Base-by-base conservation (phyloP, 1,139 yeast species). In the Lodderomyces metapsilosis region DNA sequence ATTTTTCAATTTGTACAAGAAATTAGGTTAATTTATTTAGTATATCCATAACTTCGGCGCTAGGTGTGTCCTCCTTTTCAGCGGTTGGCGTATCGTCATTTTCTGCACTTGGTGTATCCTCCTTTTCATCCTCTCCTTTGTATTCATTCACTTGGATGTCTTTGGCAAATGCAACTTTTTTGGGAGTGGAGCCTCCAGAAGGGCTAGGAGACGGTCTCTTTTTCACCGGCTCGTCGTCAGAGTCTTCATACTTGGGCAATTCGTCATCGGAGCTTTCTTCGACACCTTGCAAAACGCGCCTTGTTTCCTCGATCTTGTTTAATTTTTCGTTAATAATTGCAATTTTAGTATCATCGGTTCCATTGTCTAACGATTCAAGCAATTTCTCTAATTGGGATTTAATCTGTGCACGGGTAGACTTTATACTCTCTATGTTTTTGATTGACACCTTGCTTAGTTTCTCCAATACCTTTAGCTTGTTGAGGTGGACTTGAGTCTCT, bases 401-500 rank as follows among this genome's bases (percentile, higher is more conserved):
- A 16, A 80, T 62, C 36, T 68, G 69, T 10, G 50, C 45, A 45
- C 82, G 65, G 4, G 71, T 58, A 7, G 56, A 56, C 42, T 71
- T 61, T n/a, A 71, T 58, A 21, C 66, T 71, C 12, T 64, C 61
- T 30, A 76, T 59, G 44, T 62, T 68, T 15, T 58, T 52, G 10
- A 57, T 56, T 10, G 77, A 63, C 16, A 62, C 59, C 12, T 62
- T 58, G 39, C 78, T 67, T 31, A 74, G 57, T 42, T 67, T 64
- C 46, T 74, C 79, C 47, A 75, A 62, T 37, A 66, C 55, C 43
- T 68, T 66, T 37, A 78, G 62, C 52, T 74, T 75, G 25, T 71
- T 58, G 6, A 75, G 62, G 54, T 77, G 78, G 20, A 67, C 66
- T 25, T 68, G 64, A 5, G 84, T 82, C 7, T 77, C 71, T 2